Conservation (phyloP, 2,329 filamentous ascomycete genomes). For the Epichloe uncinata region DNA sequence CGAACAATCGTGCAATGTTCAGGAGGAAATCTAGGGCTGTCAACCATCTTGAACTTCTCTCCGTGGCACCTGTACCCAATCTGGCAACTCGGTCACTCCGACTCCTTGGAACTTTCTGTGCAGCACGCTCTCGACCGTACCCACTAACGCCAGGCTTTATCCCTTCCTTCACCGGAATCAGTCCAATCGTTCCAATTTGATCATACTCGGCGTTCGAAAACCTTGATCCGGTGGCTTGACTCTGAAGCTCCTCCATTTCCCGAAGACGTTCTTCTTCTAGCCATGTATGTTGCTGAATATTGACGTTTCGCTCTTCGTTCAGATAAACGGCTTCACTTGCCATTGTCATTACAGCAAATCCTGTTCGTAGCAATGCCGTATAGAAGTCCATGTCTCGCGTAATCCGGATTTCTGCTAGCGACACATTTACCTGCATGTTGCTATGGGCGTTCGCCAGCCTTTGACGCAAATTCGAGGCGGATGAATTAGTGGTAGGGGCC, state of each 20-base stretch:
- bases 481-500: conserved; percentile 12
- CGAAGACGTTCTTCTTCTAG: conserved; percentile 74
- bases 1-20: conserved; percentile 45
- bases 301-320: conserved; percentile 72
- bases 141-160: conserved; percentile 35
- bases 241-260: conserved; percentile 53
- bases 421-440: conserved; percentile 87
- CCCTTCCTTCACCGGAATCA: conserved; percentile 39
- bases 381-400: conserved; percentile 92
- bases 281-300: conserved; percentile 70
- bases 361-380: conserved; percentile 71
- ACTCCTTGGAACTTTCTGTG: conserved; percentile 40
- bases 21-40: conserved; percentile 64
- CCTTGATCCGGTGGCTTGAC: conserved; percentile 35
- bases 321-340: conserved; percentile 93
- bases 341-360: conserved; percentile 80
- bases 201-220: conserved; percentile 36
- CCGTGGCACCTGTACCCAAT: conserved; percentile 65
- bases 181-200: conserved; percentile 38
- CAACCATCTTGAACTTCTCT: conserved; percentile 66
- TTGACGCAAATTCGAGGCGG: conserved; percentile 35
- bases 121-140: conserved; percentile 57
- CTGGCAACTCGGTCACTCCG: conserved; percentile 32
- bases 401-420: conserved; percentile 66
- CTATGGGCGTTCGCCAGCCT: conserved; percentile 59